phyloP scores from a whole-genome alignment of 2,329 filamentous ascomycete species.

The Monosporascus sp. region DNA sequence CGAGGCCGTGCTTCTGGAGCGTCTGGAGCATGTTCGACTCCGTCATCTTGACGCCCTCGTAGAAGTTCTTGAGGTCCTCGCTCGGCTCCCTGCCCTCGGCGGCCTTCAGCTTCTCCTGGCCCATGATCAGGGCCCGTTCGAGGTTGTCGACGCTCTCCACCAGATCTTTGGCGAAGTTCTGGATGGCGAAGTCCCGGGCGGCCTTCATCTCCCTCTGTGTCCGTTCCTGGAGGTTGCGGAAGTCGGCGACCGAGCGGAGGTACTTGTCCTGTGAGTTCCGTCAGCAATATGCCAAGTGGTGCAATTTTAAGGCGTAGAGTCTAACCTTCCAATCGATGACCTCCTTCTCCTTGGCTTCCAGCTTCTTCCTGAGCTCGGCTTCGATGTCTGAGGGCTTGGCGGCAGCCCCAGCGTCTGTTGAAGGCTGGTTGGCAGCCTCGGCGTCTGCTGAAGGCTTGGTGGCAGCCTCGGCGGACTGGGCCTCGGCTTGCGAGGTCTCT shows the following conservation, averaged over 20 bases:
- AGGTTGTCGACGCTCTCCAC: conserved; percentile 96
- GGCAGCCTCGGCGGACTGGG: conserved; percentile 26
- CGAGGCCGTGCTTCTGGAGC: conserved; percentile 88
- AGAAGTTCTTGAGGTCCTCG: conserved; percentile 71
- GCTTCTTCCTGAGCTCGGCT: conserved; percentile 54
- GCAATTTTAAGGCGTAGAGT: background rate
- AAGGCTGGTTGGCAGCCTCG: conserved; percentile 28
- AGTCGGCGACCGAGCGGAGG: conserved; percentile 89
- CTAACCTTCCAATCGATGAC: conserved; percentile 79
- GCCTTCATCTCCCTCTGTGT: conserved; percentile 83
- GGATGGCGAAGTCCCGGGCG: conserved; percentile 88
- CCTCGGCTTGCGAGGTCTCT: conserved; percentile 28
- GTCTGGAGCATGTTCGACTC: conserved; percentile 82
- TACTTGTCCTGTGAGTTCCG: conserved; percentile 70
- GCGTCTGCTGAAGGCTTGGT: conserved; percentile 25
- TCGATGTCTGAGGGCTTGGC: conserved; percentile 37
- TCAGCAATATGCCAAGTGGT: background rate
- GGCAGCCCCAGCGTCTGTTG: conserved; percentile 26
- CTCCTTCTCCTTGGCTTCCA: conserved; percentile 69
- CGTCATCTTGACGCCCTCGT: conserved; percentile 93
- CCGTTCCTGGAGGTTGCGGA: conserved; percentile 95
- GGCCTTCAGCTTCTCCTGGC: conserved; percentile 65
- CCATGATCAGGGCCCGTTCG: conserved; percentile 80
- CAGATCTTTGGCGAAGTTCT: conserved; percentile 91
- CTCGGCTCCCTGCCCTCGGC: conserved; percentile 21